A percentile compares a stretch with the other conserved stretches of the same genome.
Evolutionary conservation across 768 basidiomycete genomes (phyloP).

Genomic region (Russula sp.): DNA sequence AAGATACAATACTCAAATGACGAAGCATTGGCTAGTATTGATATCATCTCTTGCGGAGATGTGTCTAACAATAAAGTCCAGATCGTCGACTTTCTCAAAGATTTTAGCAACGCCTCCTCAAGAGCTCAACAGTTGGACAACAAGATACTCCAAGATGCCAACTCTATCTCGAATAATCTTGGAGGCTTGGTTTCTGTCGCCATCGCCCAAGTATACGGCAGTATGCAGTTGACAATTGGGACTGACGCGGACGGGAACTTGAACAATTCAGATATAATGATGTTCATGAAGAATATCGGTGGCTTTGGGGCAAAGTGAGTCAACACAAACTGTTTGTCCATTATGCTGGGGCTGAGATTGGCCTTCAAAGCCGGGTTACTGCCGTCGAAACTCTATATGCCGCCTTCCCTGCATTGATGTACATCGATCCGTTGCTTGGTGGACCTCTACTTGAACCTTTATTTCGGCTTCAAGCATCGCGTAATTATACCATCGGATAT

Average conservation of each 20-base stretch:
- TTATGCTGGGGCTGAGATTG: no score
- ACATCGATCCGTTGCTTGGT: no score
- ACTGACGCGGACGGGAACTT: constrained; percentile 46
- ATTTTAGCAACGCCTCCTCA: no score
- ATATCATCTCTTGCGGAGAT: constrained; percentile 35
- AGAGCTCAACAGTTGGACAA: no score
- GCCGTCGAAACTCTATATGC: no score
- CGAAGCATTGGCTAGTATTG: constrained; percentile 35
- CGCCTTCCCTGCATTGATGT: no score
- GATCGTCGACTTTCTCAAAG: no score
- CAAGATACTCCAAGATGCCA: no score
- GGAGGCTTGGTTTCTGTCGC: constrained; percentile 36
- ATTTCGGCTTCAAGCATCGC: constrained; percentile 27
- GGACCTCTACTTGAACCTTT: constrained; percentile 28
- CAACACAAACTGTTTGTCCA: neutral
- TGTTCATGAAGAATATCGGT: constrained; percentile 37
- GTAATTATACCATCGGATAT: constrained; percentile 23
- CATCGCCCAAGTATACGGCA: constrained; percentile 51
- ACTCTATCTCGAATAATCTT: no score
- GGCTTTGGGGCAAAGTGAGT: constrained; percentile 39
- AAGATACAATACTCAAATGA: constrained; percentile 35
- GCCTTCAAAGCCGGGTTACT: no score
- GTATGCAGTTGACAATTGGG: constrained; percentile 55
- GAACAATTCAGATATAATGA: constrained; percentile 50
- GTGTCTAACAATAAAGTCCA: no score